Percentiles rank a stretch among this genome's conserved stretches.
phyloP scores from a whole-genome alignment of 2,329 filamentous ascomycete species.

The Penicillium corylophilum region DNA sequence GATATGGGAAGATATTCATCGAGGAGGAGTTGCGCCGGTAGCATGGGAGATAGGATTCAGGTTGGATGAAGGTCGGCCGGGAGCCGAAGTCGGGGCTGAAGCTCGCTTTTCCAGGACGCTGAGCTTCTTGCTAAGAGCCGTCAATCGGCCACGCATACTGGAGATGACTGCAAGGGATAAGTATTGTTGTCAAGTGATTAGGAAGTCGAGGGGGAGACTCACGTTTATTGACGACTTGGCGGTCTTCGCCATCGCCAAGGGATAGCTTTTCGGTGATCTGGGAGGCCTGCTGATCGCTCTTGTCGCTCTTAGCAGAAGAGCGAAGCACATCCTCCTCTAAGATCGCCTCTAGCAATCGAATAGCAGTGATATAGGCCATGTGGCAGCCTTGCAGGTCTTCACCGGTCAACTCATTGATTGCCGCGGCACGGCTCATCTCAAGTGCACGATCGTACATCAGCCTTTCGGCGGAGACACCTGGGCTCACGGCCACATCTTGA shows the following conservation, averaged over 20 bases:
- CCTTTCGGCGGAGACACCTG: slow-evolving; percentile 90
- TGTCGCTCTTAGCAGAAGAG: slow-evolving; percentile 23
- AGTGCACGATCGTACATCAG: slow-evolving; percentile 97
- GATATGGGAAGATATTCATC: slow-evolving; percentile 19
- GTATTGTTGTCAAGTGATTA: slow-evolving; percentile 1
- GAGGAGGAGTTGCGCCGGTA: slow-evolving; percentile 35
- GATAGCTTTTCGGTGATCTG: slow-evolving; percentile 36
- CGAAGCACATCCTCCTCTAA: slow-evolving; percentile 72
- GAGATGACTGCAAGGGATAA: slow-evolving; percentile 45
- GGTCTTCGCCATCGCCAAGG: slow-evolving; percentile 48
- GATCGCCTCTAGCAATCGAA: slow-evolving; percentile 92
- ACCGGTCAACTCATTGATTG: slow-evolving; percentile 92
- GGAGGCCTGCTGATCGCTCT: slow-evolving; percentile 21
- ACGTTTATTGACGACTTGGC: slow-evolving; percentile 52
- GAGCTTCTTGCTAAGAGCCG: slow-evolving; percentile 51
- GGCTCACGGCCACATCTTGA: slow-evolving; percentile 76
- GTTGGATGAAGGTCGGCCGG: slow-evolving; percentile 32
- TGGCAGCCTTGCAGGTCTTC: slow-evolving; percentile 86
- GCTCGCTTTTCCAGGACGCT: slow-evolving; percentile 47
- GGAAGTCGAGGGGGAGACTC: slow-evolving; percentile 29
- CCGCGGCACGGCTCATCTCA: slow-evolving; percentile 93
- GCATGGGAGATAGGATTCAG: slow-evolving; percentile 32
- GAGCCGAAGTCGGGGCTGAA: slow-evolving; percentile 39
- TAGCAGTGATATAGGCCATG: slow-evolving; percentile 87
- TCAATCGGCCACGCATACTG: slow-evolving; percentile 50